Percentiles rank a stretch among this genome's conserved stretches.
phyloP scores from a whole-genome alignment of 768 basidiomycete species.

The Royoungia palumana region DNA sequence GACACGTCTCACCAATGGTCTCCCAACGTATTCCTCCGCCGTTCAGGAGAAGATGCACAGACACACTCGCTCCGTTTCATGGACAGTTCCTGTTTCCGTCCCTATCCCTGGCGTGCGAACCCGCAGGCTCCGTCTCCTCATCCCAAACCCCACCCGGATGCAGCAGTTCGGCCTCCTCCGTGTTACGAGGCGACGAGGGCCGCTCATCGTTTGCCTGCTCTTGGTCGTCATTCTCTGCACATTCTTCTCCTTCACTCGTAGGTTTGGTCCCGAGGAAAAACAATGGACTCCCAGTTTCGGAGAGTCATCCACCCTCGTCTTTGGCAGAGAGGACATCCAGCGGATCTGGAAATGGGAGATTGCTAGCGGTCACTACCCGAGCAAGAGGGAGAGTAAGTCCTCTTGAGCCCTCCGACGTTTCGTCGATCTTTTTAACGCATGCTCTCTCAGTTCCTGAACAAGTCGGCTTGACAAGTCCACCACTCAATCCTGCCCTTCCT shows the following conservation, averaged over 20 bases:
- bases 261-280: constrained; percentile 58
- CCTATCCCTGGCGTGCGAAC: constrained; percentile 58
- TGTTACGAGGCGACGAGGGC: constrained; percentile 58
- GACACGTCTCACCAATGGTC: constrained; percentile 38
- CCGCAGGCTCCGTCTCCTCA: constrained; percentile 52
- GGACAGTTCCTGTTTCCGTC: constrained; percentile 58
- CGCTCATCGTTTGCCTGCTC: constrained; percentile 47
- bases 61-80: constrained; percentile 44
- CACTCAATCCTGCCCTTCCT: constrained; percentile 75
- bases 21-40: constrained; percentile 52
- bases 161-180: constrained; percentile 54
- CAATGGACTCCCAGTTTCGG: constrained; percentile 60
- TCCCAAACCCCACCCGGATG: constrained; percentile 60
- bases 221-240: constrained; percentile 49
- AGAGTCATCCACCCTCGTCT: constrained; percentile 72
- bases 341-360: constrained; percentile 97
- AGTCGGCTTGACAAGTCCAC: constrained; percentile 51
- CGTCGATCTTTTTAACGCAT: constrained; percentile 1
- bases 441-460: constrained; percentile 60
- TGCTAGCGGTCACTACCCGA: constrained; percentile 90
- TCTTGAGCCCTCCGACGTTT: not conserved
- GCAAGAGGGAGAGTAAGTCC: constrained; percentile 66
- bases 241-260: constrained; percentile 57
- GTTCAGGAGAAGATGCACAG: constrained; percentile 64
- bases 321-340: constrained; percentile 72